Conservation (phyloP, 2,329 filamentous ascomycete species). For the Ceratocystis smalleyi region DNA sequence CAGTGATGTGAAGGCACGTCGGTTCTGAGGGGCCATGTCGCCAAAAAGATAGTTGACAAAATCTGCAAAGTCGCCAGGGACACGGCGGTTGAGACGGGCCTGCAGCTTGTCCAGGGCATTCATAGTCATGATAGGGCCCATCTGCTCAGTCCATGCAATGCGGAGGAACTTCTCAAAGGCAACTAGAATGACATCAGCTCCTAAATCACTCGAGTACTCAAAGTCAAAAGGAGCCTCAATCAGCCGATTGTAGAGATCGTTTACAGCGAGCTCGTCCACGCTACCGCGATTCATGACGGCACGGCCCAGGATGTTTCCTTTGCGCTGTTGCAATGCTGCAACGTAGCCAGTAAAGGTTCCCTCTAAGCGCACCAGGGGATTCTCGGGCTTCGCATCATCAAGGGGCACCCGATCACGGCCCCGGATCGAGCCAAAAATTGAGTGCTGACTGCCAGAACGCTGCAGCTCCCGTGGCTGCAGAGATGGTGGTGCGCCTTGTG, state of each 20-base stretch:
- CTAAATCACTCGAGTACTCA: conserved; percentile 57
- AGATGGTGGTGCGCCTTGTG: conserved; percentile 22
- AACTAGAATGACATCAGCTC: conserved; percentile 72
- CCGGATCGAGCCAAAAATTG: conserved; percentile 39
- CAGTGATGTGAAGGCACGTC: conserved; percentile 65
- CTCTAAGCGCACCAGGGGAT: conserved; percentile 59
- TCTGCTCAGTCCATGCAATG: conserved; percentile 74
- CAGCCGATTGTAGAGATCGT: conserved; percentile 78
- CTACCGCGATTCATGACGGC: conserved; percentile 50
- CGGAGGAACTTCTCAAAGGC: conserved; percentile 88
- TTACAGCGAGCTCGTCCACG: conserved; percentile 62
- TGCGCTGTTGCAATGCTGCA: conserved; percentile 65
- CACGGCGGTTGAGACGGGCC: conserved; percentile 45
- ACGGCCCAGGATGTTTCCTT: conserved; percentile 71
- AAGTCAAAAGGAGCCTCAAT: conserved; percentile 70
- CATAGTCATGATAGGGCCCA: conserved; percentile 67
- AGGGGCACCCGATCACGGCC: conserved; percentile 31
- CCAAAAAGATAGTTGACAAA: conserved; percentile 49
- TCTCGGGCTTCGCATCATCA: conserved; percentile 39
- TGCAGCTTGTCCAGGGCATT: conserved; percentile 62
- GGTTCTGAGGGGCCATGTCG: conserved; percentile 54
- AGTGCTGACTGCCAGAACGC: conserved; percentile 34
- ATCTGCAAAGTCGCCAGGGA: conserved; percentile 57
- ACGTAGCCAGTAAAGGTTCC: conserved; percentile 75
- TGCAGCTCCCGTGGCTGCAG: conserved; percentile 25